These are phyloP conservation scores for Cladophialophora carrionii DNA, from an alignment of 2,329 filamentous ascomycete genomes.

Conservation along the genomic window DNA sequence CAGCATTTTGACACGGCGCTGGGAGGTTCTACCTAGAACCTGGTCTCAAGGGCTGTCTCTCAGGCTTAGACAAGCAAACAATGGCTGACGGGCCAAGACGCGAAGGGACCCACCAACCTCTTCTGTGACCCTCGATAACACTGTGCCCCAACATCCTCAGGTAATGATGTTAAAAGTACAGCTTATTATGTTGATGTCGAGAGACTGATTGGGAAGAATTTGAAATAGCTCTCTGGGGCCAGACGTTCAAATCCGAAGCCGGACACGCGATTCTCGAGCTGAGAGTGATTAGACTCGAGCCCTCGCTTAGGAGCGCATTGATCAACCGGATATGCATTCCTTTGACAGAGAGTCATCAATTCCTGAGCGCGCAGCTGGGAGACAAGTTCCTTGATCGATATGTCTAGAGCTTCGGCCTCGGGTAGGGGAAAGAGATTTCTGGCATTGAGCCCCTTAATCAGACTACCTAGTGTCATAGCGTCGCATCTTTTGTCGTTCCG, in stretches of 20 bases:
- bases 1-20: too few species aligned
- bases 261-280: neutral
- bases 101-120: neutral
- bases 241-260: neutral
- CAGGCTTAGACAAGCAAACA: too few species aligned
- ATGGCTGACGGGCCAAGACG: too few species aligned
- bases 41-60: too few species aligned
- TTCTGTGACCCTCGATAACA: neutral
- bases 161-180: neutral
- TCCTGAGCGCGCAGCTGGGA: neutral
- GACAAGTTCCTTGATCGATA: neutral
- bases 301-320: too few species aligned
- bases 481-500: neutral
- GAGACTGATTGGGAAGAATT: neutral
- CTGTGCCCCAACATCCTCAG: neutral
- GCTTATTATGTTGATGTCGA: neutral
- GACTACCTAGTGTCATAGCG: neutral
- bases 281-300: neutral
- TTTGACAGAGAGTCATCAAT: neutral
- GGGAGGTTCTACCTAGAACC: too few species aligned
- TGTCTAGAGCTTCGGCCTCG: neutral
- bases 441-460: conserved; percentile 4
- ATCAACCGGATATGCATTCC: neutral
- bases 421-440: conserved; percentile 1
- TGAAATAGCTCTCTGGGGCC: rapidly evolving